Conservation (phyloP, 192 early-diverging fungal species). For the Gaertneriomyces semiglobifer region DNA sequence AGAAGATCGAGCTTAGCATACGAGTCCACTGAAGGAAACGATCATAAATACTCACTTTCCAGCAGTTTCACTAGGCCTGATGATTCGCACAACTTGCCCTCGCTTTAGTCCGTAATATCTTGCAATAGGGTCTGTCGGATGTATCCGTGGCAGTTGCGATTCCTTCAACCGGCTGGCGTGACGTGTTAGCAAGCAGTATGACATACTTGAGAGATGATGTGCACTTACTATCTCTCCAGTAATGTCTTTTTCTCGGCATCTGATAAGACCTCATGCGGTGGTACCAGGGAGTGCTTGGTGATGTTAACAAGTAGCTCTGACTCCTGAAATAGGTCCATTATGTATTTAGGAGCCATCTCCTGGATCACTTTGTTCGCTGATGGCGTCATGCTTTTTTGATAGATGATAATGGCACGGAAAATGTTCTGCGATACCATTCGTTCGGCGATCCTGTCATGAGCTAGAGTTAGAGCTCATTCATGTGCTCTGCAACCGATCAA, state of each 20-base stretch:
- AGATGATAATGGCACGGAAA: constrained; percentile 83
- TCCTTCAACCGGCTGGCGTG: constrained; percentile 79
- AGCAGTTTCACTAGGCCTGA: constrained; percentile 90
- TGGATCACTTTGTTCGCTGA: constrained; percentile 79
- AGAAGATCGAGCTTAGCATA: constrained; percentile 3
- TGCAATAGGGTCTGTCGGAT: constrained; percentile 83
- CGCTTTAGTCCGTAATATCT: constrained; percentile 89
- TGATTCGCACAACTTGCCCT: constrained; percentile 86
- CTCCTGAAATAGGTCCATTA: constrained; percentile 86
- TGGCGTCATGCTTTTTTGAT: constrained; percentile 76
- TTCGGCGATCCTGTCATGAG: constrained; percentile 46
- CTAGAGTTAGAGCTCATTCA: constrained; percentile 3
- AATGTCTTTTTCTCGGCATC: constrained; percentile 88
- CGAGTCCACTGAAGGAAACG: not conserved
- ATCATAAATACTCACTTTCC: constrained; percentile 53
- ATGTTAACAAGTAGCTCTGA: constrained; percentile 94
- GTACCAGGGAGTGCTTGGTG: constrained; percentile 93
- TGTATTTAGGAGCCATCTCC: constrained; percentile 64
- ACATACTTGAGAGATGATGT: not conserved
- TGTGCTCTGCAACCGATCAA: not conserved
- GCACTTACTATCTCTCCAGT: constrained; percentile 81
- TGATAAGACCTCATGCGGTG: constrained; percentile 81
- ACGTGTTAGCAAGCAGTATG: not conserved
- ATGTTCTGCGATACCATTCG: constrained; percentile 83
- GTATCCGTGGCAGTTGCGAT: constrained; percentile 91